Base-by-base conservation (phyloP, 2,329 filamentous ascomycete genomes). In the Albifimbria verrucaria region DNA sequence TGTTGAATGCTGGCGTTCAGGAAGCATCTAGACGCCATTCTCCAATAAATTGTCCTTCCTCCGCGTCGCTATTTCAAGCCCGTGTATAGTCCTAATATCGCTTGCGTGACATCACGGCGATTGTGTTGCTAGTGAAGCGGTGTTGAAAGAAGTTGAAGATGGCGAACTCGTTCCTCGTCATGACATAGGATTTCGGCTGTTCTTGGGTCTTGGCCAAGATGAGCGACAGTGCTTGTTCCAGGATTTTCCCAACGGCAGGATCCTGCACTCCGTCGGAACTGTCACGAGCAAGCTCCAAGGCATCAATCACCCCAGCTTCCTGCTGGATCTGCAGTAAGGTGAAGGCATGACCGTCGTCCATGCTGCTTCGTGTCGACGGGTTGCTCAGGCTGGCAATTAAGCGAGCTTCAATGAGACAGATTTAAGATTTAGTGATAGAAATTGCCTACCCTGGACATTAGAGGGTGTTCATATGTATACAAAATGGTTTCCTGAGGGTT, bases 121-220 rank as follows among this genome's bases (percentile, higher is more conserved):
- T 61, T 57, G 72, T 65, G 58, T 79, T 68, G 55, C 82, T 81
- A 25, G 74, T 68, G 65, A 88, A 91, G 11, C 87, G 81, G 57
- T 80, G 72, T 56, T 89, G 86, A 68, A 88, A 93, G 70, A 87
- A 93, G 75, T 94, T 95, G 82, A 95, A 92, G 55, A 95, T 79
- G 51, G 89, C 84, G 64, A 94, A 95, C 71, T 96, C 90, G 69
- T 90, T 85, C 57, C 80, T 77, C 32, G 77, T 84, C 75, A 95
- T 85, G 58, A 94, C 71, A 69, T 93, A 95, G n/a, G 77, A 76
- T 49, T 81, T 72, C 1, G 88, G 88, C 26, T 86, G 75, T 3
- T 77, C 75, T 61, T 85, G 73, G 52, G 95, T 79, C 61, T 83
- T 86, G 43, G 65, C 67, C 89, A 89, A 93, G 57, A 92, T 82